Evolutionary conservation across 768 basidiomycete genomes (phyloP).

Genomic region (Termitomyces sp.): DNA sequence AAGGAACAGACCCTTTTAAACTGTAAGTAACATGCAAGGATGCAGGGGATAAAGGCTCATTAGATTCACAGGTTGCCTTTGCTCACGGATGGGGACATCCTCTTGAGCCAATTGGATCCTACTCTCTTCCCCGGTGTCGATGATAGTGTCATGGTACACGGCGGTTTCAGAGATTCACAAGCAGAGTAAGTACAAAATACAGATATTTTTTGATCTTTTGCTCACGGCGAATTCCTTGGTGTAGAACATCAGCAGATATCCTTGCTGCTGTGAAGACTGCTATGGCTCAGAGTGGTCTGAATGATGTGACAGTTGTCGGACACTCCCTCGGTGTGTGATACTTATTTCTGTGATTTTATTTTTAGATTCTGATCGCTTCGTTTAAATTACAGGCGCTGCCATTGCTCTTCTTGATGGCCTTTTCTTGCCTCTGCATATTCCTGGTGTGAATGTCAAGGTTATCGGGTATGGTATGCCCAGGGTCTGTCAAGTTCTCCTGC

Average conservation of each 20-base stretch:
- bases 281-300: constrained; percentile 30
- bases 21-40: constrained; percentile 18
- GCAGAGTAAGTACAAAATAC: constrained; percentile 28
- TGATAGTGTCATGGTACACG: constrained; percentile 39
- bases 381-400: constrained; percentile 27
- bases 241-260: constrained; percentile 34
- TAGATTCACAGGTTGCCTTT: constrained; percentile 16
- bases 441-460: constrained; percentile 31
- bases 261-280: constrained; percentile 42
- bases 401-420: constrained; percentile 44
- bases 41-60: not conserved
- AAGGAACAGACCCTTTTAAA: constrained; percentile 20
- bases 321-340: constrained; percentile 30
- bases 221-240: constrained; percentile 31
- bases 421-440: constrained; percentile 50
- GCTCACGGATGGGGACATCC: constrained; percentile 40
- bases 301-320: constrained; percentile 39
- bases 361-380: not conserved
- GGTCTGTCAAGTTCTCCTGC: constrained; percentile 21
- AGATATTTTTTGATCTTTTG: not conserved
- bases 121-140: constrained; percentile 47
- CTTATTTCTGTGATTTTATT: no score
- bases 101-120: constrained; percentile 28
- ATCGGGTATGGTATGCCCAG: constrained; percentile 43
- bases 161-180: constrained; percentile 45